Base-by-base conservation (phyloP, 805 yeast genomes). In the Pichia sporocuriosa region DNA sequence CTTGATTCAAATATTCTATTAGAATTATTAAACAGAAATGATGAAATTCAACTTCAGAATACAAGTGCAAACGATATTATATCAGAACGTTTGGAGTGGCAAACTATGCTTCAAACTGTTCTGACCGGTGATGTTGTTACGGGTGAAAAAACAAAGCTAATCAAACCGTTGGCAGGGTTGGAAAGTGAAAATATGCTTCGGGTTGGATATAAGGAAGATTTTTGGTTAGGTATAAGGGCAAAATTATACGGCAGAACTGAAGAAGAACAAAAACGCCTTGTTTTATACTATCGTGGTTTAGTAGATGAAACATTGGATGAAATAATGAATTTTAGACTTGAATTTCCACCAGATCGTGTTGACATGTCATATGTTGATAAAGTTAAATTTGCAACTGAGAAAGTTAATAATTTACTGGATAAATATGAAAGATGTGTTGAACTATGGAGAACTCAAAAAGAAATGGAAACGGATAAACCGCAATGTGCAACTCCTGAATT, bases 41-140 rank as follows among this genome's bases (percentile, higher is more conserved):
- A 62, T 44, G 65, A 62, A 39, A 58, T 59, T 20, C 63, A 60
- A 33, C 39, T 61, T 15, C 53, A 56, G 25, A 46, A 55, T 32
- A 43, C 57, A 1, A 51, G 49, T 12, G 60, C 56, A 19, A 59
- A 57, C 34, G 53, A 50, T 3, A 48, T 40, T 12, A 78, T 81
- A 7, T 54, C 79, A 10, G 97, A 88, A 56, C 71, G 97, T 37
- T 67, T 89, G 11, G 96, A 88, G 62, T 93, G 98, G 98, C 97
- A 93, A 62, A 76, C 90, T 0, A 87, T 93, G 95, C 69, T 93
- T 37, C 74, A 84, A 10, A 74, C 88, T 3, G 97, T 93, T 4
- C 72, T 93, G 27, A 90, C 94, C 3, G 97, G 98, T 51, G 97
- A 93, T 61, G 95, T 93, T 40, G 88, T 93, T 17, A 75, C 82